Conservation (phyloP, 2,329 filamentous ascomycete genomes). For the Emmonsia crescens region DNA sequence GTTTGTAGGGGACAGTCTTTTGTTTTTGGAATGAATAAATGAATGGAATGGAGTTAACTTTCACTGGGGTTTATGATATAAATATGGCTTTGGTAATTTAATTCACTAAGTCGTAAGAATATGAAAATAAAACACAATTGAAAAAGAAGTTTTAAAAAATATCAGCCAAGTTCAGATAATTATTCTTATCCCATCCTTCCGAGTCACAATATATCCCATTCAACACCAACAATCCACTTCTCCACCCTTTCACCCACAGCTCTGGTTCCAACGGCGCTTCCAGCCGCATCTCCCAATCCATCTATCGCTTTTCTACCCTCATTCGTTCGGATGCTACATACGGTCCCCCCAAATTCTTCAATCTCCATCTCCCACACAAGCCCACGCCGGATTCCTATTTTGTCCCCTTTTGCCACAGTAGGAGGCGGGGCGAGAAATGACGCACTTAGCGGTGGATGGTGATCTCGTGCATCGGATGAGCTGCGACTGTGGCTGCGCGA, state of each 20-base stretch:
- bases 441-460: not conserved
- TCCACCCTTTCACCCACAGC: constrained; percentile 2
- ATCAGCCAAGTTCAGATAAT: no score
- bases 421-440: no score
- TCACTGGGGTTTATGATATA: no score
- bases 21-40: not conserved
- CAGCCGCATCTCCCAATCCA: not conserved
- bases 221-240: constrained; percentile 28
- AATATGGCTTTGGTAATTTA: not conserved
- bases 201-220: constrained; percentile 27
- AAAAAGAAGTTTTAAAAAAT: no score
- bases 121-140: no score
- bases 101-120: no score
- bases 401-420: constrained; percentile 5
- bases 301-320: not conserved
- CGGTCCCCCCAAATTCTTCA: not conserved
- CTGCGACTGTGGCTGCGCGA: not conserved
- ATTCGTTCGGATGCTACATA: not conserved
- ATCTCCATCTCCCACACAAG: constrained; percentile 29
- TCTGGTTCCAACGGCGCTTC: not conserved
- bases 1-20: not conserved
- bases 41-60: not conserved
- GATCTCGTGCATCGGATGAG: constrained; percentile 6
- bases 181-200: no score
- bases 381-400: constrained; percentile 22